Evolutionary conservation across 2,329 filamentous ascomycete species (phyloP), one percentile per base, ranked within the genome.

Genomic region (Cladosporium austrohemisphaericum): DNA sequence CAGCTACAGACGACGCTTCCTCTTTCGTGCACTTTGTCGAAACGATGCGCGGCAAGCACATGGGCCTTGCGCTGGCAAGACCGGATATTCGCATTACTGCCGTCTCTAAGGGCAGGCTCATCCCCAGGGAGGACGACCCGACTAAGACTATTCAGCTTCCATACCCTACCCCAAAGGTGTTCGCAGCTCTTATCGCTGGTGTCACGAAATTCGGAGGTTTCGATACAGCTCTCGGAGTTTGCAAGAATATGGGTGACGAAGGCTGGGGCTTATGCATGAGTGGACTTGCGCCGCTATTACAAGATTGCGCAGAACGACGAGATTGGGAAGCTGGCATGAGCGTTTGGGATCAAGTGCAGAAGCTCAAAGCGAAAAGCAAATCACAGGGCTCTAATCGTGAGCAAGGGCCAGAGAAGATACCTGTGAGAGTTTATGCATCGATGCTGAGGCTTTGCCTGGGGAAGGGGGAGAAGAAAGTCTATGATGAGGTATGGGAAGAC

Each of bases 251-350:
- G 66, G 66, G 68, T 13, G 52, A 59, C 5, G 68, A 74, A 40
- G 72, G 72, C 32, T 76, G 72, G 72, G 71, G 72, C 8, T 57
- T 75, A 7, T 68, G 70, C 46, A 61, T 70, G 31, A 54, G 56
- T 10, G 68, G 67, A 3, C 60, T 75, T 4, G 64, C 58, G 1
- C 60, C 65, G 11, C 59, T 76, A 26, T 59, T 76, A 31, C 57
- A 60, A 8, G 67, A 73, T 48, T 74, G 72, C 54, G 63, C 69
- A 5, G 57, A 62, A 4, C 60, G 66, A 8, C 48, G 57, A 9
- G 70, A 75, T 48, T 69, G 65, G 66, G 52, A 53, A 11, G 50
- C 59, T 13, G 68, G 67, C 3, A 60, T 63, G 11, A 64, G 67
- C 16, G 57, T 75, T 1, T 76, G 72, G 73, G 57, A 65, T 11